Evolutionary conservation across 2,329 filamentous ascomycete genomes (phyloP).

Genomic region (Neofusicoccum umdonicola): DNA sequence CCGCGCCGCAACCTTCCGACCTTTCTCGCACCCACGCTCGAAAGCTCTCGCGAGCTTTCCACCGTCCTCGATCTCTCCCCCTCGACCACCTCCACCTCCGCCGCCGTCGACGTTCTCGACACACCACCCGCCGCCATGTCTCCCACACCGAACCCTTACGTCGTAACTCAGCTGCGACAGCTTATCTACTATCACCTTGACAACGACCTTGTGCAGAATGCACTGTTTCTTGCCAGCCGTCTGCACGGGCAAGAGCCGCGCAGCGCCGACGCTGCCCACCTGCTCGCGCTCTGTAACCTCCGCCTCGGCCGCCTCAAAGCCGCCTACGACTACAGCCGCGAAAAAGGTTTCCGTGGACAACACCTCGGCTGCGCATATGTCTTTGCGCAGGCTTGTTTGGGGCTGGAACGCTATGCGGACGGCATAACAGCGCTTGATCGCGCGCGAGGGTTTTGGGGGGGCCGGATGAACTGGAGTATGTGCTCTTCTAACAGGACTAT

Average conservation of each 20-base stretch:
- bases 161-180: conserved; percentile 61
- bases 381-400: conserved; percentile 84
- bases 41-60: background rate
- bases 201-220: conserved; percentile 84
- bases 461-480: conserved; percentile 75
- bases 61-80: background rate
- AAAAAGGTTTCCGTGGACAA: conserved; percentile 64
- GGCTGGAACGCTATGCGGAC: conserved; percentile 73
- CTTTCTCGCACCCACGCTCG: background rate
- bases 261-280: conserved; percentile 75
- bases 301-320: conserved; percentile 79
- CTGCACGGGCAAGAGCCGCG: conserved; percentile 80
- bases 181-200: conserved; percentile 76
- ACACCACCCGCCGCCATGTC: conserved; percentile 46
- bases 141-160: conserved; percentile 49
- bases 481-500: conserved; percentile 15
- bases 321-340: conserved; percentile 78
- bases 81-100: background rate
- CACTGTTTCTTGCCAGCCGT: conserved; percentile 88
- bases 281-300: conserved; percentile 81
- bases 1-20: background rate
- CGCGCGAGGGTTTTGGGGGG: conserved; percentile 70
- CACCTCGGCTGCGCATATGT: conserved; percentile 88
- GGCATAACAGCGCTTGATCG: conserved; percentile 84
- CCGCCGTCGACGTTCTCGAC: background rate